Evolutionary conservation across 495 filamentous ascomycete genomes (phyloP).

Genomic region (Collariella sp.): DNA sequence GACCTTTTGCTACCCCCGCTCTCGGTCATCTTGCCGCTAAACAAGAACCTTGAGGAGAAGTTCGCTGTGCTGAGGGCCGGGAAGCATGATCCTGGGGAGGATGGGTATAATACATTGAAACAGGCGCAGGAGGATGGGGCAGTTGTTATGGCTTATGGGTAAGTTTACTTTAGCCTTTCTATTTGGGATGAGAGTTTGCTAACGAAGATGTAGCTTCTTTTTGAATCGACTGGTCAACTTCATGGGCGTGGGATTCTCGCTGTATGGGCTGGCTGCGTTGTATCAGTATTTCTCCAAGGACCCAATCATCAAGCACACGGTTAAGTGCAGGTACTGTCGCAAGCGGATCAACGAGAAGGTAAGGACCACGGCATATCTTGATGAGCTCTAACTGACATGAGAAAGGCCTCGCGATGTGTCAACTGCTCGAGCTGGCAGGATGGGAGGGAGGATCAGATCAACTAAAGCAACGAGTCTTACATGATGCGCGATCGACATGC

Average conservation of each 20-base stretch:
- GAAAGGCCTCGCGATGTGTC: slow-evolving; percentile 53
- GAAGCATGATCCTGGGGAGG: slow-evolving; percentile 35
- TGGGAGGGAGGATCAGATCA: slow-evolving; percentile 52
- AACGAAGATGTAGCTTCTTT: slow-evolving; percentile 42
- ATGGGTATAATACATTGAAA: slow-evolving; percentile 59
- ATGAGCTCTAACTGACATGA: neutral
- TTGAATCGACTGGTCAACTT: slow-evolving; percentile 60
- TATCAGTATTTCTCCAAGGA: slow-evolving; percentile 55
- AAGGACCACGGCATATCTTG: slow-evolving; percentile 3
- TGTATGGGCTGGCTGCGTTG: slow-evolving; percentile 57
- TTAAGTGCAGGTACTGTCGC: slow-evolving; percentile 65
- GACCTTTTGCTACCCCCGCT: slow-evolving; percentile 63
- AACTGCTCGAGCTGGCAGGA: slow-evolving; percentile 74
- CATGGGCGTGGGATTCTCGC: slow-evolving; percentile 52
- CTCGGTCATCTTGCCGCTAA: slow-evolving; percentile 58
- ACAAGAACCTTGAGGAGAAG: slow-evolving; percentile 66
- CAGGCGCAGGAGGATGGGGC: slow-evolving; percentile 64
- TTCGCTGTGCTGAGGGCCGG: slow-evolving; percentile 58
- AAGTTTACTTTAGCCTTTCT: slow-evolving; percentile 5
- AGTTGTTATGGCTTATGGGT: slow-evolving; percentile 65
- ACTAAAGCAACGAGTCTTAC: neutral
- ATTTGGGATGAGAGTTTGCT: neutral
- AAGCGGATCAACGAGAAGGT: slow-evolving; percentile 61
- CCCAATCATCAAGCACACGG: slow-evolving; percentile 59
- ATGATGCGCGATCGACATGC: too few relatives aligned